Base-by-base conservation (phyloP, 345 rosid species). In the Turnera subulata region DNA sequence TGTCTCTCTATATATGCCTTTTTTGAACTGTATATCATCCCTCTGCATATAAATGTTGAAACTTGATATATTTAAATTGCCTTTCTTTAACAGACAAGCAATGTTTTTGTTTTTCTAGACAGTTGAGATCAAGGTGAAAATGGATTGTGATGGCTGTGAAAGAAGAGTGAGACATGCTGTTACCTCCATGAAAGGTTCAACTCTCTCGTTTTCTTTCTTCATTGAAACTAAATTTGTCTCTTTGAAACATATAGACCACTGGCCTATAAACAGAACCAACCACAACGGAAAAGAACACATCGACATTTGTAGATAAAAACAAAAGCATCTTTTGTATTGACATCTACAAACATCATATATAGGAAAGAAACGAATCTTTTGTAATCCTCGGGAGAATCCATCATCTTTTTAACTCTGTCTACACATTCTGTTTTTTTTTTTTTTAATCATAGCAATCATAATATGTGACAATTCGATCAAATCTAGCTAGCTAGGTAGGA, bases 381-480 rank as follows among this genome's bases (percentile, higher is more conserved):
- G 11, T 48, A 46, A 59, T 45, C 55, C n/a, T n/a, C 0, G 32
- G 13, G 21, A 51, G 51, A 50, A 39, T 26, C 29, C 33, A 19
- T n/a, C n/a, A n/a, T 48, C 11, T 32, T 53, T 26, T 29, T 49
- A 46, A 49, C 22, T 21, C 42, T 19, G 16, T 17, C 12, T 11
- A 0, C 10, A 26, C 16, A 25, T 25, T 25, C 13, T 37, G n/a
- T n/a, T n/a, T n/a, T n/a, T n/a, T n/a, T n/a, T n/a, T n/a, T 35
- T 46, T 1, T 56, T 47, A 13, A 47, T 39, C 22, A 0, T 8
- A 29, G 35, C 35, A 24, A 4, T 10, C 6, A 21, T 47, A 23
- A 44, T 29, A 32, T 5, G 37, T 24, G 42, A 62, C 59, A 51
- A 46, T 29, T 57, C 32, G 46, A 37, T 39, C 46, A n/a, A n/a